Conservation (phyloP, 177 flowering plant genomes). For the Vitis hybrid region DNA sequence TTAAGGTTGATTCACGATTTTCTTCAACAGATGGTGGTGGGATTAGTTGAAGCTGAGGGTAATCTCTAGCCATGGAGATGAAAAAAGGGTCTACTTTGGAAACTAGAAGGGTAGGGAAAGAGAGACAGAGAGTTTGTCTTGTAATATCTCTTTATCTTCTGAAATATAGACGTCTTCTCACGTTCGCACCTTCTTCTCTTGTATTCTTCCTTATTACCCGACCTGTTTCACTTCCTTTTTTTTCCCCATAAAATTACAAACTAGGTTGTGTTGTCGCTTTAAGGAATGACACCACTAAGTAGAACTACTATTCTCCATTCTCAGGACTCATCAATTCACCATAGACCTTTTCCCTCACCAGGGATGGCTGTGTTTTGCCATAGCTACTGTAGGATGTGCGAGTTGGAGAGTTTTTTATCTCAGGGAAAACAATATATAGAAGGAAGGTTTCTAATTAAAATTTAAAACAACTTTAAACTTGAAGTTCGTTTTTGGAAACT, state of each 20-base stretch:
- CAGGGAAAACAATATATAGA: no score
- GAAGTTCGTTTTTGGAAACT: no score
- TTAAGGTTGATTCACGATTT: no score
- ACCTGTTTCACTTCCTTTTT: no score
- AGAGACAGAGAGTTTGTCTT: neutral
- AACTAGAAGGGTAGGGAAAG: neutral
- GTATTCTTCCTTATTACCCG: neutral
- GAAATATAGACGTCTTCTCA: neutral
- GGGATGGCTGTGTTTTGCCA: no score
- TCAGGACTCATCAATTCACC: no score
- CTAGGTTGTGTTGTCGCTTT: neutral
- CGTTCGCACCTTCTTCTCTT: neutral
- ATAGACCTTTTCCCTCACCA: no score
- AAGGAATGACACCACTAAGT: neutral
- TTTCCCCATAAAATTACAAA: no score
- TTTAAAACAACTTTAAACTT: no score
- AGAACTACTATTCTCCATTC: neutral
- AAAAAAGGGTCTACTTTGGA: neutral
- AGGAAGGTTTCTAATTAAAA: no score
- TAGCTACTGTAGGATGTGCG: no score
- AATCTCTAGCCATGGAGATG: constrained; percentile 7
- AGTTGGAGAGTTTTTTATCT: no score
- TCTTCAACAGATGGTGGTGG: neutral
- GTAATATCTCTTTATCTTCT: neutral
- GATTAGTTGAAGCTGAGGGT: neutral